phyloP scores from a whole-genome alignment of 2,329 filamentous ascomycete species.

The Phyllosticta citriasiana region DNA sequence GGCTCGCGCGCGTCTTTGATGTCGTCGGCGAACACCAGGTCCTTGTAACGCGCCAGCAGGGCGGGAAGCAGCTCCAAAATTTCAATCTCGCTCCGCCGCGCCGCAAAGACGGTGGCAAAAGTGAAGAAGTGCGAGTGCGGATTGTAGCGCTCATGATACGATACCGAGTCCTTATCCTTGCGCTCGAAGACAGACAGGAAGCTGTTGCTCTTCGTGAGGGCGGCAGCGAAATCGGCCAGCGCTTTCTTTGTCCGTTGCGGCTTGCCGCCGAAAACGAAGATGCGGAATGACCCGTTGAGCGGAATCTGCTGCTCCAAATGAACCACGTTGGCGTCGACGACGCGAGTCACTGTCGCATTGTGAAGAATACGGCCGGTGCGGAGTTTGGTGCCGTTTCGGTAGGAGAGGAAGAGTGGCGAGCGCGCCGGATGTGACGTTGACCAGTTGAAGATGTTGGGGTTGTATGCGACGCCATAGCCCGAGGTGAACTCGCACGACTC shows the following conservation, averaged over 20 bases:
- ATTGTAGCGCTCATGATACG: slow-evolving; percentile 72
- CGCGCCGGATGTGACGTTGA: slow-evolving; percentile 58
- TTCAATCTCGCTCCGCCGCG: slow-evolving; percentile 58
- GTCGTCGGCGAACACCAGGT: slow-evolving; percentile 82
- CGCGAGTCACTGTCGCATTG: slow-evolving; percentile 72
- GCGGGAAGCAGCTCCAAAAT: slow-evolving; percentile 61
- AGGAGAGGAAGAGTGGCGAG: slow-evolving; percentile 58
- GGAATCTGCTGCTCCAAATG: slow-evolving; percentile 86
- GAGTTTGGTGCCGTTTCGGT: slow-evolving; percentile 45
- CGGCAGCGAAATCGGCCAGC: slow-evolving; percentile 57
- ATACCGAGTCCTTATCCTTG: slow-evolving; percentile 34
- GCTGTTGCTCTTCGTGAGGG: slow-evolving; percentile 54
- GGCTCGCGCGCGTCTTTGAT: slow-evolving; percentile 61
- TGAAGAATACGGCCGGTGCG: slow-evolving; percentile 65
- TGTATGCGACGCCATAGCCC: slow-evolving; percentile 82
- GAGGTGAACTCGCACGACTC: slow-evolving; percentile 85
- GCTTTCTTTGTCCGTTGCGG: slow-evolving; percentile 50
- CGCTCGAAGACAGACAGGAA: slow-evolving; percentile 48
- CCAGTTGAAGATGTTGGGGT: slow-evolving; percentile 78
- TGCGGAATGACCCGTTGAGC: slow-evolving; percentile 75
- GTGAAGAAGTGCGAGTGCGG: slow-evolving; percentile 79
- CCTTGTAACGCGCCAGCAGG: slow-evolving; percentile 62
- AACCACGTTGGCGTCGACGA: slow-evolving; percentile 81
- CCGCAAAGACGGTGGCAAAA: slow-evolving; percentile 64
- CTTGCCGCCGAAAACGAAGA: slow-evolving; percentile 76